Evolutionary conservation across 1,139 yeast genomes (phyloP), one percentile per base, ranked within the genome.

Genomic region (Williopsis jadinii): DNA sequence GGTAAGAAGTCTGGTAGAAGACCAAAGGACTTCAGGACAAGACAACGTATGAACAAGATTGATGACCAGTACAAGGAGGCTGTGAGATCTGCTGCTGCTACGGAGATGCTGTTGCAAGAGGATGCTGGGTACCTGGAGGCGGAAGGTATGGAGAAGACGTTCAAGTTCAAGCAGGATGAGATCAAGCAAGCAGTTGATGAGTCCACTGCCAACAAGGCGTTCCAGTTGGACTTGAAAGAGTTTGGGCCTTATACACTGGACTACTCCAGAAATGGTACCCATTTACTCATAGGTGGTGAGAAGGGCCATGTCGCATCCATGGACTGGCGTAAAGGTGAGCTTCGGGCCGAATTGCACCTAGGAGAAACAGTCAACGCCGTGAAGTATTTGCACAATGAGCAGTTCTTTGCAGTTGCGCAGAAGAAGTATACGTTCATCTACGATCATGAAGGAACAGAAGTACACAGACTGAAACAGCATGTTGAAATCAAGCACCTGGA

Each of bases 301-400:
- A 88, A 87, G 59, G 99, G 99, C 3, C 98, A 94, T 67, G 80
- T 94, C 41, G 97, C 98, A 0, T 77, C 95, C 5, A 82, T 94
- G 68, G 97, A 94, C 64, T 94, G 98, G 97, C 78, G 95, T 59
- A 78, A 80, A 36, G 97, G 98, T 11, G 70, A 68, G 36, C 66
- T 92, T 36, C 82, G 78, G 44, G 80, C 95, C 41, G 99, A 94
- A 61, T 63, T 94, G 41, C 79, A 86, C 57, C 68, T 94, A 27
- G 82, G 84, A 53, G 98, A 94, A 63, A 87, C 97, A 0, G 86
- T 88, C 9, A 76, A 86, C 56, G 95, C 90, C 2, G 96, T 90
- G 33, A 84, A 88, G 55, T 88, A 83, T 66, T 69, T 94, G 49
- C 97, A 92, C 56, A 87, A 84, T 58, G 95, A 88, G 57, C 96